Percentiles rank a stretch among this genome's conserved stretches.
phyloP scores from a whole-genome alignment of 768 basidiomycete species.

The Astraeus odoratus region DNA sequence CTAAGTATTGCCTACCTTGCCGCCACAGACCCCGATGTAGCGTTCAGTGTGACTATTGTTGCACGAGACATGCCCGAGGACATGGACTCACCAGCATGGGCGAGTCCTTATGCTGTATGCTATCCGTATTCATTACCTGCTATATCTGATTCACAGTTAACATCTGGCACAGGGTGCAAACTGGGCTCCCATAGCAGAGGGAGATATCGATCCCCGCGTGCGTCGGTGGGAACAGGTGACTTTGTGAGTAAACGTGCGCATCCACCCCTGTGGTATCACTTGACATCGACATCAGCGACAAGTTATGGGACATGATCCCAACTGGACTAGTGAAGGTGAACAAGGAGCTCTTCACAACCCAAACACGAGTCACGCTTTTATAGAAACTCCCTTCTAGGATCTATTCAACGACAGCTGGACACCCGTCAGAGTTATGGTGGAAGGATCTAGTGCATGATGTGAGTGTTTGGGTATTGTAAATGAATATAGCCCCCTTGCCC shows the following conservation, averaged over 20 bases:
- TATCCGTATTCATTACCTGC: background rate
- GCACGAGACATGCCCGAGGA: slow-evolving; percentile 33
- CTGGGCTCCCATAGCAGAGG: slow-evolving; percentile 39
- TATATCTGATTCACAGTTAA: background rate
- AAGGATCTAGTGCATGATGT: slow-evolving; percentile 34
- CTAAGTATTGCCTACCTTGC: slow-evolving; percentile 31
- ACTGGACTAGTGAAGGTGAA: slow-evolving; percentile 35
- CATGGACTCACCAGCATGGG: slow-evolving; percentile 37
- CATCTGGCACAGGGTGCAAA: slow-evolving; percentile 35
- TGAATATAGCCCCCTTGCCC: background rate
- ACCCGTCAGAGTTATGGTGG: slow-evolving; percentile 31
- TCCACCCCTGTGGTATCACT: background rate
- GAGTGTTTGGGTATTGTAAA: slow-evolving; percentile 6
- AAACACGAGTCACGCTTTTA: background rate
- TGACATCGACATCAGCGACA: slow-evolving; percentile 28
- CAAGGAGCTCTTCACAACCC: background rate
- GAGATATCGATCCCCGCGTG: slow-evolving; percentile 25
- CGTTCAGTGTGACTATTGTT: slow-evolving; percentile 22
- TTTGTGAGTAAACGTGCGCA: slow-evolving; percentile 30
- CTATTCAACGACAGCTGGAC: slow-evolving; percentile 19
- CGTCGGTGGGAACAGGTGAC: slow-evolving; percentile 34
- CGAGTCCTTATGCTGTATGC: slow-evolving; percentile 46
- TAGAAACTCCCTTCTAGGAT: slow-evolving; percentile 34
- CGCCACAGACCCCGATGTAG: slow-evolving; percentile 13
- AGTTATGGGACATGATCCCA: slow-evolving; percentile 42